Evolutionary conservation across 176 grass and related monocot species (phyloP).

Genomic region (Musa beccarii): DNA sequence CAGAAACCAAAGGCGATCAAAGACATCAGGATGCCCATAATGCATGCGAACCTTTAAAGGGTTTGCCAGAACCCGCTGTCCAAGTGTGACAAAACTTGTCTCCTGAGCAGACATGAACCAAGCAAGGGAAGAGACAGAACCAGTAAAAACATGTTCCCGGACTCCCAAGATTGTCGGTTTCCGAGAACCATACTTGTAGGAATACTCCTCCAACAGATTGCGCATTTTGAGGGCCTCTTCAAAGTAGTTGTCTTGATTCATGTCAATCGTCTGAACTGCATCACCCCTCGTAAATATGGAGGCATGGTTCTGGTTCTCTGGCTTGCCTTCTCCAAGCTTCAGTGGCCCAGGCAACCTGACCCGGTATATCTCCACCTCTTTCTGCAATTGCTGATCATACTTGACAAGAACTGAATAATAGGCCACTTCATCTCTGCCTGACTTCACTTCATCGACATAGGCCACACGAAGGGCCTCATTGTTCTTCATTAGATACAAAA

Average conservation of each 20-base stretch:
- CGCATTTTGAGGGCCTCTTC: conserved; percentile 99
- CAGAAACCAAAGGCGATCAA: conserved; percentile 93
- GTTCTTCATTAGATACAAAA: conserved; percentile 81
- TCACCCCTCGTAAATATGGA: conserved; percentile 91
- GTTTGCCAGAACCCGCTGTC: conserved; percentile 83
- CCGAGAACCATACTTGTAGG: conserved; percentile 47
- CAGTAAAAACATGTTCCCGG: conserved; percentile 92
- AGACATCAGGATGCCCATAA: conserved; percentile 97
- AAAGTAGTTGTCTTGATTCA: conserved; percentile 98
- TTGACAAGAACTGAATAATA: conserved; percentile 94
- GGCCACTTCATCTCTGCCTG: conserved; percentile 30
- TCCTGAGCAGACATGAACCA: conserved; percentile 99
- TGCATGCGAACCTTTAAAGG: conserved; percentile 96
- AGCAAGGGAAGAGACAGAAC: conserved; percentile 94
- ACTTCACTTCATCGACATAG: conserved; percentile 74
- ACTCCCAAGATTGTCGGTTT: conserved; percentile 91
- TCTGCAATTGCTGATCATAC: conserved; percentile 58
- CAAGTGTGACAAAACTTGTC: conserved; percentile 96
- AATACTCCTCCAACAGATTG: conserved; percentile 86
- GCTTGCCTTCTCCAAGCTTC: conserved; percentile 94
- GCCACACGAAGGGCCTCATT: conserved; percentile 85
- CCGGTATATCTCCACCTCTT: conserved; percentile 87
- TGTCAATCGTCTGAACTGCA: conserved; percentile 91
- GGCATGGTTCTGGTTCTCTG: conserved; percentile 98
- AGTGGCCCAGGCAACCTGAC: conserved; percentile 74